Conservation (phyloP, 495 filamentous ascomycete species). For the Letharia lupina region DNA sequence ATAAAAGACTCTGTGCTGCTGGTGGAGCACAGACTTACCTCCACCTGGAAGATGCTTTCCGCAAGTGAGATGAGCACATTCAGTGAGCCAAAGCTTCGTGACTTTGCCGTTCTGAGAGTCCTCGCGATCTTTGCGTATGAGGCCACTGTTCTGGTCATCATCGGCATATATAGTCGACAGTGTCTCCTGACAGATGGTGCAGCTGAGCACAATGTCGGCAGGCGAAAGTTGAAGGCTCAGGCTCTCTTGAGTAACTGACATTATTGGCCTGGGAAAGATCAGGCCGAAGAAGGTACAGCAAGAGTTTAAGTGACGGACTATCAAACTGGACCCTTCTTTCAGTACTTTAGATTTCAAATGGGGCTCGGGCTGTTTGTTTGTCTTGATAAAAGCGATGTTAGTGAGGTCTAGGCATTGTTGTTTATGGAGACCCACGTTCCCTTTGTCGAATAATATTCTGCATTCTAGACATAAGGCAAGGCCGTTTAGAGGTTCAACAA, state of each 20-base stretch:
- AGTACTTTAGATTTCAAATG: neutral
- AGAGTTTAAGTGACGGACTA: neutral
- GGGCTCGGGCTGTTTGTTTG: neutral
- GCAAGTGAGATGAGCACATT: conserved; percentile 39
- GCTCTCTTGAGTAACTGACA: neutral
- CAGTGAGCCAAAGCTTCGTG: conserved; percentile 36
- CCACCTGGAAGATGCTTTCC: conserved; percentile 37
- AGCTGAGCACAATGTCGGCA: conserved; percentile 37
- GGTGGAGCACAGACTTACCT: conserved; percentile 25
- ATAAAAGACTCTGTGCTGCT: neutral
- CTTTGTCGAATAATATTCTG: neutral
- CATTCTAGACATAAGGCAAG: neutral
- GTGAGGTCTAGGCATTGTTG: neutral
- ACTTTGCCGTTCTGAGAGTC: conserved; percentile 27
- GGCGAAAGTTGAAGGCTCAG: conserved; percentile 1
- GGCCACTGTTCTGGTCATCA: conserved; percentile 25
- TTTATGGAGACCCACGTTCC: neutral
- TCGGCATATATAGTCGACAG: conserved; percentile 33
- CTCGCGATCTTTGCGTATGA: conserved; percentile 25
- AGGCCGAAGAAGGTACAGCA: neutral
- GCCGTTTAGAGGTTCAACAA: neutral
- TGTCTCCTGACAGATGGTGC: conserved; percentile 34
- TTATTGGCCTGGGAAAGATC: neutral
- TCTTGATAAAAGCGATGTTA: neutral
- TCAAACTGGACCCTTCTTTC: neutral